Conservation (phyloP, 2,329 filamentous ascomycete genomes). For the Daldinia sp. region DNA sequence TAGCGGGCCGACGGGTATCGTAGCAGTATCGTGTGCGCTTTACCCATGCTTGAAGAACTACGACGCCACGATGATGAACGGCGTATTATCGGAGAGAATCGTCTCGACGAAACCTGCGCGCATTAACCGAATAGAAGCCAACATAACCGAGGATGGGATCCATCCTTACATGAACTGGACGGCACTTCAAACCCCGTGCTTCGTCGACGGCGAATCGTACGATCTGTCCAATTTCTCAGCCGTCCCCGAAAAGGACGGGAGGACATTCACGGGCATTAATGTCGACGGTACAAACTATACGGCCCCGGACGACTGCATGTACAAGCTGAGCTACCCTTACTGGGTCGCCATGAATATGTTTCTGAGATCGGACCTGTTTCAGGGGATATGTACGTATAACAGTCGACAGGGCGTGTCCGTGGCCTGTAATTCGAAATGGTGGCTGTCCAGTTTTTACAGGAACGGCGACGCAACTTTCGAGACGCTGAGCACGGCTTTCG, state of each 20-base stretch:
- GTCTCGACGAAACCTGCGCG: constrained; percentile 27
- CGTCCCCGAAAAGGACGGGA: constrained; percentile 7
- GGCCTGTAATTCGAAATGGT: constrained; percentile 26
- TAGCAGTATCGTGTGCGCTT: constrained; percentile 32
- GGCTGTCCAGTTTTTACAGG: constrained; percentile 28
- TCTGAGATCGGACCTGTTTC: constrained; percentile 14
- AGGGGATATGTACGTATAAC: constrained; percentile 19
- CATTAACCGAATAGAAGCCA: constrained; percentile 26
- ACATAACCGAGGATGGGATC: neutral
- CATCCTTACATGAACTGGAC: constrained; percentile 26
- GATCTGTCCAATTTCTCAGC: constrained; percentile 22
- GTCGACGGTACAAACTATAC: constrained; percentile 30
- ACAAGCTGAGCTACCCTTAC: constrained; percentile 29
- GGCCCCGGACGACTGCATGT: constrained; percentile 29
- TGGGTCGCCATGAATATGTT: constrained; percentile 7
- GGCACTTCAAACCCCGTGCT: constrained; percentile 28
- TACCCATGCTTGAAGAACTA: constrained; percentile 37
- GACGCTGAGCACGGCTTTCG: constrained; percentile 22
- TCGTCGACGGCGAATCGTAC: constrained; percentile 19
- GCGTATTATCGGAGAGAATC: constrained; percentile 24
- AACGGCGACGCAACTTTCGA: constrained; percentile 21
- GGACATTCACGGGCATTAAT: constrained; percentile 20
- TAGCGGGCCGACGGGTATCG: constrained; percentile 10
- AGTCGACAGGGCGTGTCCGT: constrained; percentile 14
- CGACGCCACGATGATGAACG: constrained; percentile 21